Evolutionary conservation across 805 yeast species (phyloP), one percentile per base, ranked within the genome.

Genomic region (Yamadazyma philogaea): DNA sequence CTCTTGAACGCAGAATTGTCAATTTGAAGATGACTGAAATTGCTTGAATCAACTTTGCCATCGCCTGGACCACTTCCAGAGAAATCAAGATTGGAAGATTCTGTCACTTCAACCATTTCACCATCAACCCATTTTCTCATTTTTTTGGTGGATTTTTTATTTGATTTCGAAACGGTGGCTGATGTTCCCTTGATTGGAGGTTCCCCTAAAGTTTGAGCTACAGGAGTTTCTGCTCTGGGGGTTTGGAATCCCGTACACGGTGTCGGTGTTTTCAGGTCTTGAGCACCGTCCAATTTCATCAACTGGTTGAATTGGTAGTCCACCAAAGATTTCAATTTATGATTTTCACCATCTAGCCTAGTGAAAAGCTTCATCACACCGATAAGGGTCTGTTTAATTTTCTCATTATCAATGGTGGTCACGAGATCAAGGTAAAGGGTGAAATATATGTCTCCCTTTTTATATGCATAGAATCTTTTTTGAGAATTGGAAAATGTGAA

Each of bases 41-140:
- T 24, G 4, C 10, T 7, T n/a, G 12, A n/a, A 24, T 24, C 10
- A 5, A 24, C 28, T 8, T 34, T 39, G 1, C 39, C 40, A 7
- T 26, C 47, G 15, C 28, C 28, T 11, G 38, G 24, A 7, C 47
- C 51, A 16, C 47, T 45, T 21, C 46, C 61, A 1, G 74, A 67
- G 43, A 62, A 70, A 46, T 70, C 74, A 35, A 70, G 55, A 0
- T 41, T 52, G 7, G 48, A 44, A 11, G 52, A 54, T 10, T 40
- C 51, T n/a, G 42, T 48, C 7, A 40, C 49, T 5, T 68, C 72
- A 7, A 64, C 63, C 47, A 64, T 45, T 39, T 61, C 67, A 16
- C 64, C 71, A 41, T 64, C 64, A 21, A 65, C 62, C 75, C 75
- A 70, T 46, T 64, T 67, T 44, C 75, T 56, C 75, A 68, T 66